Conservation (phyloP, 306 rosid species). For the Lagenaria siceraria region DNA sequence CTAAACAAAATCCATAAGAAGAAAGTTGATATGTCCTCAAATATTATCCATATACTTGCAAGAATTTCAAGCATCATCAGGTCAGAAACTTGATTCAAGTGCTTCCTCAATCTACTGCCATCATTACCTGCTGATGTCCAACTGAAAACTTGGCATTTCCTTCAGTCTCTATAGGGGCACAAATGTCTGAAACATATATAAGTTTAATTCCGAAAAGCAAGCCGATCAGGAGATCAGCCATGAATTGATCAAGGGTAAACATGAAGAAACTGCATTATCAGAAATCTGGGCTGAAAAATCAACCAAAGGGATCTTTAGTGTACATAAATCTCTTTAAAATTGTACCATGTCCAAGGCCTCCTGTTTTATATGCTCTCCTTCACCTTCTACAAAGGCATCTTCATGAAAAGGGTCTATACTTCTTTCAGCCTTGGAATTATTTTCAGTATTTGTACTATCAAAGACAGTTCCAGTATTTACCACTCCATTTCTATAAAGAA, state of each 20-base stretch:
- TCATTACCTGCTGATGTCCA: neutral
- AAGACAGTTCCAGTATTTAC: conserved; percentile 23
- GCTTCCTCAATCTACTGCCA: neutral
- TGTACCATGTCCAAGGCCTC: neutral
- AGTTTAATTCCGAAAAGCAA: neutral
- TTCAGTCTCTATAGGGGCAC: neutral
- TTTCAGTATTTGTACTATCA: neutral
- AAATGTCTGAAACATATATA: neutral
- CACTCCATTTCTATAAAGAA: conserved; percentile 37
- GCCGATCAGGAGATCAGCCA: neutral
- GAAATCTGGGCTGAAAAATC: neutral
- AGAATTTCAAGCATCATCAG: neutral
- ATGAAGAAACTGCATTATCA: neutral
- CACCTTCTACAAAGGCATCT: neutral
- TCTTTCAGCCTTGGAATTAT: neutral
- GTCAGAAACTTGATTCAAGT: neutral
- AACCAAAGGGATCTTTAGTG: neutral
- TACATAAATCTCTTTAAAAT: neutral
- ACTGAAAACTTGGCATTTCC: neutral
- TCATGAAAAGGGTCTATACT: neutral
- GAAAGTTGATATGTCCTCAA: neutral
- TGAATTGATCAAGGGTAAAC: neutral
- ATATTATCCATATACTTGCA: neutral
- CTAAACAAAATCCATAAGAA: conserved; percentile 1
- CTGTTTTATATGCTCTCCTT: neutral